Evolutionary conservation across 2,329 filamentous ascomycete species (phyloP).

Genomic region (Colletotrichum sp.): DNA sequence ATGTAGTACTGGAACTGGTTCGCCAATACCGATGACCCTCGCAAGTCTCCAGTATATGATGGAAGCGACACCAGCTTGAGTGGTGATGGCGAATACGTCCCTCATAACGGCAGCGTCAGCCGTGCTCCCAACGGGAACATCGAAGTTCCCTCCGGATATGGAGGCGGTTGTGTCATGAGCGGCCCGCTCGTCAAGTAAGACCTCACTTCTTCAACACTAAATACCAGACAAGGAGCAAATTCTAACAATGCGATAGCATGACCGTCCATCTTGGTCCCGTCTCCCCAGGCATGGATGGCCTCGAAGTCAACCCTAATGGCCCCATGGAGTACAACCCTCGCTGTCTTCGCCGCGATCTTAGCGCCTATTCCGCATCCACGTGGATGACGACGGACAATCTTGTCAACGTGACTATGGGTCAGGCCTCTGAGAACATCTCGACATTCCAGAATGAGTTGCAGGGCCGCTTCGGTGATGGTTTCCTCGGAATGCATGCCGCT

Average conservation of each 20-base stretch:
- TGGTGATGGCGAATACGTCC: conserved; percentile 39
- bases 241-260: conserved; percentile 10
- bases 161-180: conserved; percentile 36
- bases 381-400: conserved; percentile 27
- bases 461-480: conserved; percentile 29
- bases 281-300: conserved; percentile 19
- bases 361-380: conserved; percentile 16
- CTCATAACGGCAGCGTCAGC: conserved; percentile 25
- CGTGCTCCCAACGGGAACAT: conserved; percentile 27
- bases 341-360: conserved; percentile 36
- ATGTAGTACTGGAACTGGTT: conserved; percentile 41
- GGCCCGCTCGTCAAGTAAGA: conserved; percentile 32
- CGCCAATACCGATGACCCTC: conserved; percentile 29
- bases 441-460: conserved; percentile 34
- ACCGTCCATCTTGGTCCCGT: conserved; percentile 34
- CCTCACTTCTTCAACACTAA: no score
- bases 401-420: conserved; percentile 26
- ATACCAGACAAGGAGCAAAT: conserved; percentile 16
- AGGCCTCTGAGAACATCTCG: conserved; percentile 18
- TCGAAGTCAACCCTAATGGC: neutral
- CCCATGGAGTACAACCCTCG: conserved; percentile 30
- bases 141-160: conserved; percentile 35
- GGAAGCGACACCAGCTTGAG: conserved; percentile 42
- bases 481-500: conserved; percentile 29
- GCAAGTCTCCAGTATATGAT: conserved; percentile 42